Evolutionary conservation across 768 basidiomycete species (phyloP).

Genomic region (Royoungia palumana): DNA sequence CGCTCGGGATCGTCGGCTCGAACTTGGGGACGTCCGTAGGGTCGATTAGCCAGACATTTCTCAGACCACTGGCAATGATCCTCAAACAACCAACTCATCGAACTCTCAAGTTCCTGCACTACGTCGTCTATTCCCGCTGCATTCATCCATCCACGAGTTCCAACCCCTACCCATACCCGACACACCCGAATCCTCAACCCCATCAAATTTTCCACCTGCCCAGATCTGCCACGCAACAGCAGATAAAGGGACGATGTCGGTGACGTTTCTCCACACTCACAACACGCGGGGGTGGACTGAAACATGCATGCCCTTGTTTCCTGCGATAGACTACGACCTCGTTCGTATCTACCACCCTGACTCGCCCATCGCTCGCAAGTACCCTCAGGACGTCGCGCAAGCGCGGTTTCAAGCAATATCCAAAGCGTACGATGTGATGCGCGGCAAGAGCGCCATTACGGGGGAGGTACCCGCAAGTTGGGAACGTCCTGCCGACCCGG

Average conservation of each 20-base stretch:
- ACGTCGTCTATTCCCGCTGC: conserved; percentile 5
- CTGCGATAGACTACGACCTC: conserved; percentile 64
- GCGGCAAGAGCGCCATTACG: conserved; percentile 39
- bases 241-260: conserved; percentile 59
- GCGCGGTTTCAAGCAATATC: conserved; percentile 67
- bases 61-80: conserved; percentile 4
- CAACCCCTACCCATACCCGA: conserved; percentile 50
- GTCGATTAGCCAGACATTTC: too few relatives aligned
- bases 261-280: conserved; percentile 6
- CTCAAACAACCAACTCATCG: conserved; percentile 4
- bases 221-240: conserved; percentile 44
- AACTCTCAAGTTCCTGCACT: conserved; percentile 6
- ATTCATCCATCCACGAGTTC: conserved; percentile 19
- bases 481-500: conserved; percentile 31
- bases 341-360: conserved; percentile 80
- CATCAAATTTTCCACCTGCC: conserved; percentile 65
- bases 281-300: not conserved
- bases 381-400: conserved; percentile 50
- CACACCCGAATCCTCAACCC: conserved; percentile 49
- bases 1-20: too few relatives aligned
- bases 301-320: not conserved
- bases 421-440: conserved; percentile 62
- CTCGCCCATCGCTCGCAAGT: conserved; percentile 43
- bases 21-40: too few relatives aligned
- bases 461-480: conserved; percentile 14